Evolutionary conservation across 495 filamentous ascomycete species (phyloP), one percentile per base, ranked within the genome.

Genomic region (Neurospora sp.): DNA sequence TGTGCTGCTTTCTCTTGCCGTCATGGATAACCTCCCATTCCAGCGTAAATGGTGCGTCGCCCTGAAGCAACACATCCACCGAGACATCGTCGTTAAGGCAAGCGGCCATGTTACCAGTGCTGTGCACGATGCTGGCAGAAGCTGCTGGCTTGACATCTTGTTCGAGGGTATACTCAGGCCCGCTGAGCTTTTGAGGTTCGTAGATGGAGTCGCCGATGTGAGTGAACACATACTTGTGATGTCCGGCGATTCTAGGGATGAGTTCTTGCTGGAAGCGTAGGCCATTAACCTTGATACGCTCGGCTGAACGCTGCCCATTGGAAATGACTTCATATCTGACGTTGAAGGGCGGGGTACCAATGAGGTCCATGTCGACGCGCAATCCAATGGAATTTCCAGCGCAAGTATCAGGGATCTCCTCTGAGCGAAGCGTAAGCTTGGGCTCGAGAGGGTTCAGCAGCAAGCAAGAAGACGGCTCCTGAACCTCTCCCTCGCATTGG

Each of bases 21-120:
- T 92, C 90, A 79, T 98, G 92, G n/a, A 97, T 87, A 38, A 98
- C 83, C 79, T 98, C 96, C 83, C 97, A 99, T 76, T 97, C 93
- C 9, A 99, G 79, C n/a, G 84, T 91, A 86, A 93, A 97, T 0
- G 96, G 96, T 24, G 88, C 84, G 73, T 97, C 93, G 39, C 96
- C 96, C 70, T 90, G 82, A 62, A 98, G 88, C 72, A 84, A 80
- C 45, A 98, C 88, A 54, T 92, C 87, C 28, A 94, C 88, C 34
- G 88, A 86, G 6, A 93, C 88, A 36, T 90, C 86, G 71, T 97
- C 91, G 38, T 94, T 94, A 62, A 97, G 91, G 77, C 96, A 99
- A 69, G 90, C 88, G 75, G 86, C 89, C 71, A 88, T 85, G 48
- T 82, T 82, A 11, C 83, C 80, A 3, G 83, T 80, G 15, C 85